These are phyloP conservation scores for Tulasnella sp. DNA, from an alignment of 768 basidiomycete species.

Conservation along the genomic window DNA sequence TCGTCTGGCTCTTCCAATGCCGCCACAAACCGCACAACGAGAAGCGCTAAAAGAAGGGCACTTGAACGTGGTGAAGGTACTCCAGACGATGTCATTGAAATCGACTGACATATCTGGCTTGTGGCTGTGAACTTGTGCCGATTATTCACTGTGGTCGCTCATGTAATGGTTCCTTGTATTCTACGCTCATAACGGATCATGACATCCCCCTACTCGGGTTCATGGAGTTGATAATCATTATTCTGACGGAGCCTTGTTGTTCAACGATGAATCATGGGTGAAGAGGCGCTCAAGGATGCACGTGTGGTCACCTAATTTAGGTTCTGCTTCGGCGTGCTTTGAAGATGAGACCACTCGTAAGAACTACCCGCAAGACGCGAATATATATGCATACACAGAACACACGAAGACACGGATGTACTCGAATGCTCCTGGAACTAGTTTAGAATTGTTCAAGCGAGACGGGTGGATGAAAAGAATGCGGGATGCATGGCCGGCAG, in stretches of 20 bases:
- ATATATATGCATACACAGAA: slow-evolving; percentile 5
- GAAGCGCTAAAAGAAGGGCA: slow-evolving; percentile 16
- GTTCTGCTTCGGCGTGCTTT: no score
- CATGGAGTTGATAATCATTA: not conserved
- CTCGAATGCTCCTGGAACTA: not conserved
- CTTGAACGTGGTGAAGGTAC: not conserved
- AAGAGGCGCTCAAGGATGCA: no score
- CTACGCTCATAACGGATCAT: not conserved
- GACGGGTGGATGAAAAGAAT: slow-evolving; percentile 9
- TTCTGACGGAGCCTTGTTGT: not conserved
- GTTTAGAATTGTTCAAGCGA: not conserved
- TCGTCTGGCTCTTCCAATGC: not conserved
- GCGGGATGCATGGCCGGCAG: not conserved
- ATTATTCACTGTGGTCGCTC: not conserved
- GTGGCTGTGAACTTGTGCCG: not conserved
- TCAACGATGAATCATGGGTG: not conserved
- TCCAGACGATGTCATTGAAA: slow-evolving; percentile 7
- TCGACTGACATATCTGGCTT: not conserved
- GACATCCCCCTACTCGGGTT: not conserved
- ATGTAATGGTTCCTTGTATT: not conserved
- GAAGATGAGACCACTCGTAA: not conserved
- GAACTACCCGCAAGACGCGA: not conserved
- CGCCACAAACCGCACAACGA: not conserved
- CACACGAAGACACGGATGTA: not conserved
- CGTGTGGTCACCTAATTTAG: no score